Conservation (phyloP, 495 filamentous ascomycete genomes). For the Neurospora sp. region DNA sequence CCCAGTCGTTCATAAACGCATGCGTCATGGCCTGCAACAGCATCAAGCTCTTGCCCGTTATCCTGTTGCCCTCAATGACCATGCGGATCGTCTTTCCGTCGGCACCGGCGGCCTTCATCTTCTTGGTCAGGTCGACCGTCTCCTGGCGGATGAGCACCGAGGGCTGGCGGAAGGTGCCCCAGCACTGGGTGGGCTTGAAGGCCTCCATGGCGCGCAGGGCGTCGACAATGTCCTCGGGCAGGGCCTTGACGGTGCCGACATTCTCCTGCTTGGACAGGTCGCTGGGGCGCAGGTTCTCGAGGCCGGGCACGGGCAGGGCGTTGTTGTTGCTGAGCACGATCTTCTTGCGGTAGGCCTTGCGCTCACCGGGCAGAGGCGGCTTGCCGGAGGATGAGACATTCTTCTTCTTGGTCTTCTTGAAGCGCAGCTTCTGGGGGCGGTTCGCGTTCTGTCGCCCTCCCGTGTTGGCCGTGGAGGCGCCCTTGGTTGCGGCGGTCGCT, state of each 20-base stretch:
- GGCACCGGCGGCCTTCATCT: constrained; percentile 43
- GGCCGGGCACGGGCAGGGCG: constrained; percentile 61
- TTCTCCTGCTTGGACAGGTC: constrained; percentile 43
- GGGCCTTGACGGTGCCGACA: constrained; percentile 53
- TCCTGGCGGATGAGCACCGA: constrained; percentile 64
- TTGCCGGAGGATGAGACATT: constrained; percentile 31
- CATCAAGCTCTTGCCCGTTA: constrained; percentile 76
- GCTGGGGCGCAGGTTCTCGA: constrained; percentile 49
- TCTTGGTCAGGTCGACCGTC: constrained; percentile 56
- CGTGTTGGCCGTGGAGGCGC: constrained; percentile 2
- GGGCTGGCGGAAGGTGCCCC: constrained; percentile 76
- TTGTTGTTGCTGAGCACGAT: constrained; percentile 90
- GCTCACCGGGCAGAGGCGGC: constrained; percentile 61
- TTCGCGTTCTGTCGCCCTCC: constrained; percentile 21
- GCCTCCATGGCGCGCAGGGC: constrained; percentile 70
- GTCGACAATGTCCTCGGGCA: constrained; percentile 65
- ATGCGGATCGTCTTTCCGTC: constrained; percentile 50
- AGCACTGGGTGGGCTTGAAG: constrained; percentile 86
- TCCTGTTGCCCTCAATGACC: constrained; percentile 63
- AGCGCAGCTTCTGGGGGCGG: constrained; percentile 22
- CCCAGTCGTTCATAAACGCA: constrained; percentile 74
- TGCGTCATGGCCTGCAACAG: constrained; percentile 77
- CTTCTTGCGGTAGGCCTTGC: constrained; percentile 76
- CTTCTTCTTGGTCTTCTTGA: constrained; percentile 47
- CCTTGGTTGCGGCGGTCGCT: not conserved